phyloP scores from a whole-genome alignment of 179 eudicot species.

The Camellia oleifera region DNA sequence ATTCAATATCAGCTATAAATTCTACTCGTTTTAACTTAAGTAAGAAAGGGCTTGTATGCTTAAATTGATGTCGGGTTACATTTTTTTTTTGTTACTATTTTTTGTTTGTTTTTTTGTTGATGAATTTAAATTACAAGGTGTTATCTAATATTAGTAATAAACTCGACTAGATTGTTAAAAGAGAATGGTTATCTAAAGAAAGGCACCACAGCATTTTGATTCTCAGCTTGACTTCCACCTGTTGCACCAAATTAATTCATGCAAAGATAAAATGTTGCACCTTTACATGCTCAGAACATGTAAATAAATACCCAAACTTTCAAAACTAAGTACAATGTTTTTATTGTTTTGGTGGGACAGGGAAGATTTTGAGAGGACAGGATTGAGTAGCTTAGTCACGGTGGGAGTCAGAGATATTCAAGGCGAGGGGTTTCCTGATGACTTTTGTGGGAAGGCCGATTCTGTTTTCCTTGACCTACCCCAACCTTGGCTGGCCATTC shows the following conservation, averaged over 20 bases:
- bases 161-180: background rate
- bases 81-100: background rate
- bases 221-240: background rate
- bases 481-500: constrained; percentile 93
- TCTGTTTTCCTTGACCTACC: constrained; percentile 86
- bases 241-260: background rate
- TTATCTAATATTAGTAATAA: background rate
- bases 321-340: background rate
- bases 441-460: constrained; percentile 64
- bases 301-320: background rate
- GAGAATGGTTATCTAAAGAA: background rate
- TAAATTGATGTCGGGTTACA: background rate
- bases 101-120: background rate
- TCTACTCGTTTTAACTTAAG: background rate
- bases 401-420: constrained; percentile 77
- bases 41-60: background rate
- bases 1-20: background rate
- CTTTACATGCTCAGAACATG: background rate
- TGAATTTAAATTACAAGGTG: background rate
- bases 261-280: background rate
- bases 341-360: constrained; percentile 28
- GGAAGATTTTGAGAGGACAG: constrained; percentile 83
- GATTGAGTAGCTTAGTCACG: constrained; percentile 67
- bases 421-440: constrained; percentile 88
- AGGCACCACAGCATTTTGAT: background rate